A percentile compares a stretch with the other conserved stretches of the same genome.
Evolutionary conservation across 805 yeast species (phyloP).

Genomic region (Ascoidea rubescens): DNA sequence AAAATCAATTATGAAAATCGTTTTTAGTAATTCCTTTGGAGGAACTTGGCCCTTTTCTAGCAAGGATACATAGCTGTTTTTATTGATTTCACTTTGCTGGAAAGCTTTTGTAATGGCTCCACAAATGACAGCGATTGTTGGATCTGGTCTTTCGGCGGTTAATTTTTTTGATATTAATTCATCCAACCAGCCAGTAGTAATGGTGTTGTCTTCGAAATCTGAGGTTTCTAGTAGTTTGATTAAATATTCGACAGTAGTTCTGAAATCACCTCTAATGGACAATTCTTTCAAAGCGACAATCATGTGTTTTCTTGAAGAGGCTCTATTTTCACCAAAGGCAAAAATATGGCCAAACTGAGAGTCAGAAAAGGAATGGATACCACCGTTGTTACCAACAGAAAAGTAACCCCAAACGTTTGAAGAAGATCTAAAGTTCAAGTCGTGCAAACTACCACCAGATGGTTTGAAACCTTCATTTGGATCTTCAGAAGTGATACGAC

Average conservation of each 20-base stretch:
- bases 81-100: conserved; percentile 57
- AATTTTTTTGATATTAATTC: conserved; percentile 86
- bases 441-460: conserved; percentile 92
- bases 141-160: conserved; percentile 96
- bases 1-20: conserved; percentile 86
- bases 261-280: conserved; percentile 94
- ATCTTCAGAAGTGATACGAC: conserved; percentile 98
- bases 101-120: conserved; percentile 98
- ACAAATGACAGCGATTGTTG: conserved; percentile 79
- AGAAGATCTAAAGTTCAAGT: conserved; percentile 90
- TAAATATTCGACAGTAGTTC: conserved; percentile 94
- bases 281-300: conserved; percentile 95
- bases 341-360: conserved; percentile 98
- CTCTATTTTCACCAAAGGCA: conserved; percentile 98
- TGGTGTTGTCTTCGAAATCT: conserved; percentile 89
- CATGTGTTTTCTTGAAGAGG: conserved; percentile 97
- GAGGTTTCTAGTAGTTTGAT: conserved; percentile 93
- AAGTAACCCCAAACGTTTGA: conserved; percentile 99
- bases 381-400: conserved; percentile 91
- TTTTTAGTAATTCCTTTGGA: conserved; percentile 63
- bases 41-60: conserved; percentile 95
- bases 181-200: conserved; percentile 98
- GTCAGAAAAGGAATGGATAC: conserved; percentile 95
- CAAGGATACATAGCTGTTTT: conserved; percentile 55
- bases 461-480: conserved; percentile 99